Evolutionary conservation across 257 asterid species (phyloP).

Genomic region (Perilla frutescens): DNA sequence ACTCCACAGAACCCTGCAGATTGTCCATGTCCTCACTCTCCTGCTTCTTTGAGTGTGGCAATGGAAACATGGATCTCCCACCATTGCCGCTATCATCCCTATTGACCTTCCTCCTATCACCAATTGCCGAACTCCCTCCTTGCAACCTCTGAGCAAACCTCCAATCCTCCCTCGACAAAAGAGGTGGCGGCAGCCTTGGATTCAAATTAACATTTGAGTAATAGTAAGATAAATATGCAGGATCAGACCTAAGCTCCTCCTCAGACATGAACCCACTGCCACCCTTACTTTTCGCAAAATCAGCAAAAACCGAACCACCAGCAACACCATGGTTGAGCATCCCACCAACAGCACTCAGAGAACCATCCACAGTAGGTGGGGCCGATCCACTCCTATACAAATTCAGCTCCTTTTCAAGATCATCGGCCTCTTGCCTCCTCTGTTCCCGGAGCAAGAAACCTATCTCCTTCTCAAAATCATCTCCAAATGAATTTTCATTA

Average conservation of each 20-base stretch:
- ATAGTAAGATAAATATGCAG: constrained; percentile 79
- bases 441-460: constrained; percentile 77
- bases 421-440: constrained; percentile 77
- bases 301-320: constrained; percentile 49
- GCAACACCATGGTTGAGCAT: constrained; percentile 59
- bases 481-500: constrained; percentile 78
- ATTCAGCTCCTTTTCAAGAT: constrained; percentile 88
- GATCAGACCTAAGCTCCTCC: constrained; percentile 97
- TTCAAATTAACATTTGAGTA: constrained; percentile 89
- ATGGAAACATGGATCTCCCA: constrained; percentile 66
- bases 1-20: constrained; percentile 68
- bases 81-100: constrained; percentile 62
- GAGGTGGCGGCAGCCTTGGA: constrained; percentile 99
- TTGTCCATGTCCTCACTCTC: constrained; percentile 58
- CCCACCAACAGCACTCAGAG: constrained; percentile 91
- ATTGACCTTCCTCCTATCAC: constrained; percentile 89
- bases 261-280: constrained; percentile 76
- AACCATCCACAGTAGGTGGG: constrained; percentile 98
- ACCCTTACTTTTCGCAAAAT: constrained; percentile 54
- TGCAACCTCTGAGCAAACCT: constrained; percentile 83
- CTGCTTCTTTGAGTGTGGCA: constrained; percentile 68
- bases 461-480: constrained; percentile 84
- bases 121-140: constrained; percentile 88
- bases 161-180: constrained; percentile 94
- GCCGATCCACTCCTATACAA: constrained; percentile 98